These are phyloP conservation scores for Echites panduratus DNA, from an alignment of 257 asterid species.

Conservation along the genomic window DNA sequence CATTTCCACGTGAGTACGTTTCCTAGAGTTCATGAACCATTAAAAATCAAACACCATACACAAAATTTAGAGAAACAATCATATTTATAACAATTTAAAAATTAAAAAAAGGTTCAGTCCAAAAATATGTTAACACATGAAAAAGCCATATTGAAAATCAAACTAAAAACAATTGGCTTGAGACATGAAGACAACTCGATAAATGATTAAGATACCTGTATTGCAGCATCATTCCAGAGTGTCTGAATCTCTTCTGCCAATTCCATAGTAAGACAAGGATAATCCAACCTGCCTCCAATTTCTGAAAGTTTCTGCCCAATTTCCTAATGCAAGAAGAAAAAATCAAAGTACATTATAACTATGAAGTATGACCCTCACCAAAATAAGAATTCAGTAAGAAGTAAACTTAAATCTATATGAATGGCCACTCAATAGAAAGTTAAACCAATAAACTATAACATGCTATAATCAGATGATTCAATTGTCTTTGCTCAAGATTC, in stretches of 20 bases:
- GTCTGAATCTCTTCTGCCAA: conserved; percentile 66
- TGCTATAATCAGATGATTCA: not conserved
- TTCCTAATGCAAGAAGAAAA: conserved; percentile 43
- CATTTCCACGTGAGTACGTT: conserved; percentile 73
- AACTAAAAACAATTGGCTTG: not conserved
- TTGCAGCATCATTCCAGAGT: conserved; percentile 88
- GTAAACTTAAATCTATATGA: not conserved
- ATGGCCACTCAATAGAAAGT: not conserved
- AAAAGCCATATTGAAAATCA: not conserved
- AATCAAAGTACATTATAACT: not conserved
- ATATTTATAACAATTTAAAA: not conserved
- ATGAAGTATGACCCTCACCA: not conserved
- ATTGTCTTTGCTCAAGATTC: not conserved
- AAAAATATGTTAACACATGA: not conserved
- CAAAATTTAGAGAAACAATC: not conserved
- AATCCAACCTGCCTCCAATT: conserved; percentile 80
- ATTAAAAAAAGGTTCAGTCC: not conserved
- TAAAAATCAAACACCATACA: conserved; percentile 22
- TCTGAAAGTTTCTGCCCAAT: conserved; percentile 81
- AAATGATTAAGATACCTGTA: conserved; percentile 51
- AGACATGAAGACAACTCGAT: conserved; percentile 4
- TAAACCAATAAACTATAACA: not conserved
- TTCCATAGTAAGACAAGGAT: conserved; percentile 68
- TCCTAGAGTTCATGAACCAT: conserved; percentile 45
- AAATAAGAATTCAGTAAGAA: not conserved